Base-by-base conservation (phyloP, 2,329 filamentous ascomycete species). In the Arachnomyces sp. region DNA sequence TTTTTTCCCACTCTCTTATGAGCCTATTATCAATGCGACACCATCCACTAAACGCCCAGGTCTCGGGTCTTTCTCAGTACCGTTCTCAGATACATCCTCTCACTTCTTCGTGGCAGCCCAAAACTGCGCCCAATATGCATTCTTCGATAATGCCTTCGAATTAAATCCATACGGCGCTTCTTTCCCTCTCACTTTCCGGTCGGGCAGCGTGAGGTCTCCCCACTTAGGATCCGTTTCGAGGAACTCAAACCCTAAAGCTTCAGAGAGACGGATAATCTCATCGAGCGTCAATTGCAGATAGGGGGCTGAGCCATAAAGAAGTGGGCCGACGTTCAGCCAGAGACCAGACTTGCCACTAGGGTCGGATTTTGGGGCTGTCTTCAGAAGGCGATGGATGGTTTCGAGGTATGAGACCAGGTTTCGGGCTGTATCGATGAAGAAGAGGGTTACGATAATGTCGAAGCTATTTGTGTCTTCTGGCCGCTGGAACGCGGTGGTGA, bases 371-470 rank as follows among this genome's bases (percentile, higher is more conserved):
- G 20, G 20, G 7, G 33, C 7, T 7, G n/a, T 35, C 16, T 43
- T 64, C 2, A 79, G 60, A 0, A 74, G 48, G 0, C 53, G 53
- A 36, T 70, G 60, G 32, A 77, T 77, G 0, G 67, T 74, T 28
- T 77, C 72, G 4, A 78, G 60, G 44, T 78, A 79, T 0, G 50
- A 57, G 52, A 76, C 63, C 1, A 77, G 52, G 39, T 78, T 78
- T 0, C 73, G 65, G 0, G 75, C 74, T 0, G 74, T 79, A 49
- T 79, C 75, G 46, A 79, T 77, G 56, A 79, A 78, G 57, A 77
- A 79, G 32, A 76, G 67, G 0, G 75, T 77, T 0, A 76, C 54
- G 0, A 79, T 55, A 1, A 67, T 60, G 39, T 78, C 73, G 51
- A 65, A 77, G 3, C 46, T 43, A 0, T 44, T 49, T 4, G 28